Evolutionary conservation across 805 yeast genomes (phyloP).

Genomic region (Wickerhamiella bombiphila): DNA sequence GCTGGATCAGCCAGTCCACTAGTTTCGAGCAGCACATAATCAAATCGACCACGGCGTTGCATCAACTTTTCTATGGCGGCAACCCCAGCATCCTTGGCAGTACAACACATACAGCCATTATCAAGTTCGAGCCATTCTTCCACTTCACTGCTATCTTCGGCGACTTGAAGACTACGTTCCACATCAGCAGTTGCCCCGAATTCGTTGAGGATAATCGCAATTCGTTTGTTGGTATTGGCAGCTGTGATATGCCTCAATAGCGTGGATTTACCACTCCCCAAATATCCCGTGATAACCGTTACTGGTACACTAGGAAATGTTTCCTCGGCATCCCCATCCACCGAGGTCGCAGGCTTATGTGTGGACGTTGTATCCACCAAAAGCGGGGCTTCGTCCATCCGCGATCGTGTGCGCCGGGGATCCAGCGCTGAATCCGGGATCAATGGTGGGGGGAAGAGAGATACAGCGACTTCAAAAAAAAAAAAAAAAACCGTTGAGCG

Average conservation of each 20-base stretch:
- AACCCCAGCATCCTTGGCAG: conserved; percentile 90
- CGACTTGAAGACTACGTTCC: conserved; percentile 68
- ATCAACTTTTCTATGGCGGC: conserved; percentile 82
- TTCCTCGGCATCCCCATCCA: not conserved
- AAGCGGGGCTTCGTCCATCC: conserved; percentile 19
- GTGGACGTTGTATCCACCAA: conserved; percentile 14
- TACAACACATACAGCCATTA: conserved; percentile 92
- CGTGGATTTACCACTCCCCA: conserved; percentile 88
- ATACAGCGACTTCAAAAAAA: not conserved
- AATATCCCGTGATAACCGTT: conserved; percentile 84
- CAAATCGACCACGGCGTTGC: conserved; percentile 57
- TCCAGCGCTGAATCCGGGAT: not conserved
- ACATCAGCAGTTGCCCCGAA: conserved; percentile 84
- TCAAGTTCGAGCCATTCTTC: conserved; percentile 96
- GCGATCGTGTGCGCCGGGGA: conserved; percentile 38
- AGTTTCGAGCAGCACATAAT: conserved; percentile 84
- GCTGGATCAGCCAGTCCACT: conserved; percentile 97
- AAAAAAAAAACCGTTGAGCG: not conserved
- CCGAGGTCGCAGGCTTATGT: conserved; percentile 1
- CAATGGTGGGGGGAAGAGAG: too few relatives aligned
- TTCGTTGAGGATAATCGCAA: conserved; percentile 80
- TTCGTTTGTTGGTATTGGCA: conserved; percentile 46
- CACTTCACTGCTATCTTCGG: conserved; percentile 34
- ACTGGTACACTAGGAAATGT: conserved; percentile 44
- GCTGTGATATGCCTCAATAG: conserved; percentile 56